A percentile compares a stretch with the other conserved stretches of the same genome.
Conservation (phyloP, 2,329 filamentous ascomycete species). For the Stagonosporopsis chrysanthemi region DNA sequence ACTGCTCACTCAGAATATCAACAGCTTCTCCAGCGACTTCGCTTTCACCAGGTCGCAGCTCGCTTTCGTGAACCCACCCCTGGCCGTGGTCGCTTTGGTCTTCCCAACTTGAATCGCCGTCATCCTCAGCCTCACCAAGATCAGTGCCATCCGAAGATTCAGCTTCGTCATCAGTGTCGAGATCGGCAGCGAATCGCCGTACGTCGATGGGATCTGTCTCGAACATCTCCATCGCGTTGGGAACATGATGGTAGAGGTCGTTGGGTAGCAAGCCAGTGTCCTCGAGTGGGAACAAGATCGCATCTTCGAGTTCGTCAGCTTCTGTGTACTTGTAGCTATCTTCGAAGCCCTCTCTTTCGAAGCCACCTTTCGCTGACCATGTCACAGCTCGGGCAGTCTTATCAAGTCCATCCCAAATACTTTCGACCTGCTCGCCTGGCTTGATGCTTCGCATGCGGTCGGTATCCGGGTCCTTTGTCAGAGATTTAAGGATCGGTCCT, state of each 20-base stretch:
- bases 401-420: constrained; percentile 46
- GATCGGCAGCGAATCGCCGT: constrained; percentile 28
- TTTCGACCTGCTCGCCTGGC: constrained; percentile 44
- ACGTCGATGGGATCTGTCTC: constrained; percentile 25
- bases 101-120: constrained; percentile 9
- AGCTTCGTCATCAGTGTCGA: constrained; percentile 29
- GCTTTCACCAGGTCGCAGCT: constrained; percentile 10
- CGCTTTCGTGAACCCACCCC: constrained; percentile 8
- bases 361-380: constrained; percentile 16
- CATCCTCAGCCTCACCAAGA: constrained; percentile 19
- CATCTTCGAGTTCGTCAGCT: constrained; percentile 52
- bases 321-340: constrained; percentile 45
- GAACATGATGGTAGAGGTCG: constrained; percentile 27
- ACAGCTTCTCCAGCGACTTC: constrained; percentile 20
- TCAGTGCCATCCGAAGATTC: constrained; percentile 19
- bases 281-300: constrained; percentile 53
- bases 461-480: constrained; percentile 47
- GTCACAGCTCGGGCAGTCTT: constrained; percentile 20
- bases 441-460: constrained; percentile 48
- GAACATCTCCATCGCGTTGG: constrained; percentile 34
- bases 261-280: constrained; percentile 24
- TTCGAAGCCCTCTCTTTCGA: constrained; percentile 32
- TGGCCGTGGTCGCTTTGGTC: constrained; percentile 20
- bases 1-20: constrained; percentile 17
- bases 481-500: constrained; percentile 48